Percentiles rank a stretch among this genome's conserved stretches.
Evolutionary conservation across 257 asterid species (phyloP).

Genomic region (Solanum rostratum): DNA sequence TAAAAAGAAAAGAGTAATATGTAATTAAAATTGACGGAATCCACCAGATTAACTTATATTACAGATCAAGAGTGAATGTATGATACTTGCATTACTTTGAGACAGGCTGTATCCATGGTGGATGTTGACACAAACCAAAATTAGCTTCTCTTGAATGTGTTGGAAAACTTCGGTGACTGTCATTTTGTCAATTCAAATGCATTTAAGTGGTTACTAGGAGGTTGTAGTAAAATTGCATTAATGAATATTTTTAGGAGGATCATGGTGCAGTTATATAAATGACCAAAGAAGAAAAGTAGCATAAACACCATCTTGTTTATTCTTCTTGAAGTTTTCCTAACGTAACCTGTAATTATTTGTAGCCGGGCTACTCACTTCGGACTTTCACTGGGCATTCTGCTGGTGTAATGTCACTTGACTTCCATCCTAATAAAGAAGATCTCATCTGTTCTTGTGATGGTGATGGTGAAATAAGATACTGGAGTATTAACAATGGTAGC

Average conservation of each 20-base stretch:
- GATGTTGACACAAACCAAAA: background rate
- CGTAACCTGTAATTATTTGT: slow-evolving; percentile 3
- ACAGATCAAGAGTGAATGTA: background rate
- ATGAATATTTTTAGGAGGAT: background rate
- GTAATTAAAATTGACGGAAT: background rate
- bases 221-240: background rate
- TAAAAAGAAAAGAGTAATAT: background rate
- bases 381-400: slow-evolving; percentile 85
- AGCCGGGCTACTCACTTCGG: slow-evolving; percentile 80
- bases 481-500: slow-evolving; percentile 76
- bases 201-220: background rate
- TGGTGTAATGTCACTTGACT: slow-evolving; percentile 84
- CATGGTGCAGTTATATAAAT: background rate
- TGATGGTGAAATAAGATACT: slow-evolving; percentile 87
- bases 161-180: background rate
- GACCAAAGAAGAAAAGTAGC: background rate
- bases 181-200: background rate
- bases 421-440: slow-evolving; percentile 92
- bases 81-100: background rate
- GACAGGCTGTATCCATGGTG: background rate
- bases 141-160: background rate
- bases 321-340: background rate
- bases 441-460: slow-evolving; percentile 92
- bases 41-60: background rate
- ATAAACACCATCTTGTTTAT: background rate